Base-by-base conservation (phyloP, 1,139 yeast species). In the Debaryomyces coudertii region DNA sequence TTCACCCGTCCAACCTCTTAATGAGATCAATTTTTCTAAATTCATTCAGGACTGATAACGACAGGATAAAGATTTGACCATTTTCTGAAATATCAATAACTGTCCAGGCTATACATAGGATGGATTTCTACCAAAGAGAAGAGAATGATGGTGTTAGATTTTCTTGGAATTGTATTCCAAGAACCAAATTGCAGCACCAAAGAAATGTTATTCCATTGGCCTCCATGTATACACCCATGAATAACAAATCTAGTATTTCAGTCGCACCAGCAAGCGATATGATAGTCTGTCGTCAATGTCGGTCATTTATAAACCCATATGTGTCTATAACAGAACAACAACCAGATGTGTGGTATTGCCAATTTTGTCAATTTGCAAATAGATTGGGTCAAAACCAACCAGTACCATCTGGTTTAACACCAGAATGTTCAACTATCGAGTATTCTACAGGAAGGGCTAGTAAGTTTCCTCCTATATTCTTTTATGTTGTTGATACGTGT, bases 71-170 rank as follows among this genome's bases (percentile, higher is more conserved):
- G 23, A 20, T 33, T 8, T 11, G 15, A 20, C n/a, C n/a, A n/a
- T 11, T 20, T 33, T 33, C 28, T 29, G 20, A 14, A 33, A 11
- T 18, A 18, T 20, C n/a, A 20, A 11, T 8, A 9, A 18, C 15
- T 12, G 24, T 11, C n/a, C 7, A 33, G 36, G 24, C 24, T 33
- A 5, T 33, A 33, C 36, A 38, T 18, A 38, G 41, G 39, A 54
- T 53, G 88, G 87, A 85, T 63, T 90, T 90, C 66, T 98, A 92
- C 66, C 80, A 81, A 38, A 79, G 82, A 58, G 99, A 93, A 68
- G 98, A 93, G 63, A 67, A 70, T 48, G 95, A 92, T 62, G 99
- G 98, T 46, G 83, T 90, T 42, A 82, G 98, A 55, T 81, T 88
- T 65, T 80, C 97, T 20, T 93, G 98, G 97, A 92, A 89, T 65